phyloP scores from a whole-genome alignment of 345 rosid genomes.

The Eucalyptus urophylla region DNA sequence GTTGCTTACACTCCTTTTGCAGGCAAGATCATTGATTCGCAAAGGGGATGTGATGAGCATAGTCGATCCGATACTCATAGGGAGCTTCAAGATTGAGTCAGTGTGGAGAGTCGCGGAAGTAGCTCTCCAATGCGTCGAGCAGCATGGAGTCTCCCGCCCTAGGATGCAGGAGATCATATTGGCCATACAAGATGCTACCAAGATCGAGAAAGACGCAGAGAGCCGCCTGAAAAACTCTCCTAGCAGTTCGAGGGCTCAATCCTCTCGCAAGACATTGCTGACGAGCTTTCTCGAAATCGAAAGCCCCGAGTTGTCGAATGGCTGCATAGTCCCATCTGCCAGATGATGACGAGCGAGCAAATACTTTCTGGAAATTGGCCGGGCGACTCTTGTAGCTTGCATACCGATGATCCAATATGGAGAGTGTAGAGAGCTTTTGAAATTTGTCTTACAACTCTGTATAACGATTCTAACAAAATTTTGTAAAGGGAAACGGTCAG shows the following conservation, averaged over 20 bases:
- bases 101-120: conserved; percentile 88
- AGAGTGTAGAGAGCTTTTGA: not conserved
- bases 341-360: conserved; percentile 13
- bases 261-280: conserved; percentile 73
- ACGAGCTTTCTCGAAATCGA: conserved; percentile 90
- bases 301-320: conserved; percentile 70
- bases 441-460: not conserved
- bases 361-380: not conserved
- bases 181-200: conserved; percentile 80
- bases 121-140: conserved; percentile 83
- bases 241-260: conserved; percentile 45
- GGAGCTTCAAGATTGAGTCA: conserved; percentile 65
- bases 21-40: conserved; percentile 82
- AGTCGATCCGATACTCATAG: conserved; percentile 47
- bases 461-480: not conserved
- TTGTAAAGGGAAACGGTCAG: not conserved
- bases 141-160: conserved; percentile 53
- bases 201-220: conserved; percentile 52
- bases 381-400: not conserved
- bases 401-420: not conserved
- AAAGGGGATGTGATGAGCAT: conserved; percentile 76
- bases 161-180: conserved; percentile 79
- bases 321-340: conserved; percentile 62
- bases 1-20: not conserved
- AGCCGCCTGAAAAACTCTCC: conserved; percentile 14